Conservation (phyloP, 2,329 filamentous ascomycete genomes). For the Colletotrichum horii region DNA sequence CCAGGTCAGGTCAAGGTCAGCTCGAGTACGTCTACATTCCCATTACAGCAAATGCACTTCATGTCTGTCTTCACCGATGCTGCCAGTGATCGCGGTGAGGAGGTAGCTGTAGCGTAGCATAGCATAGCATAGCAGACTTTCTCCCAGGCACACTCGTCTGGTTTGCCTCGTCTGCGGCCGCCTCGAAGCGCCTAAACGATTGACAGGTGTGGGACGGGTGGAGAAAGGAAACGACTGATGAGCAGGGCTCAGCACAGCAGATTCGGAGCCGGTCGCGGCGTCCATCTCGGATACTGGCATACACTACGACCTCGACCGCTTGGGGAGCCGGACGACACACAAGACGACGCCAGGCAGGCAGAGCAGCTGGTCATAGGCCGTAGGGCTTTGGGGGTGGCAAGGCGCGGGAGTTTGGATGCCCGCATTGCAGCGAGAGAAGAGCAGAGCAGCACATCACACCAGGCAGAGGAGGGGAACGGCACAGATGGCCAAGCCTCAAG, state of each 20-base stretch:
- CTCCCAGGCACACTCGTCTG: neutral
- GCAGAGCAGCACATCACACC: neutral
- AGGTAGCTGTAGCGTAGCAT: neutral
- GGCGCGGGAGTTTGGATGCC: neutral
- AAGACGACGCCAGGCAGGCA: neutral
- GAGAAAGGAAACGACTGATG: neutral
- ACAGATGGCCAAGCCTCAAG: neutral
- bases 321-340: neutral
- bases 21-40: neutral
- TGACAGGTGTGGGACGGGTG: slow-evolving; percentile 12
- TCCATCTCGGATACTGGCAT: neutral
- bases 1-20: neutral
- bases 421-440: neutral
- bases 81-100: neutral
- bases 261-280: neutral
- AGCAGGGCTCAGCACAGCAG: slow-evolving; percentile 11
- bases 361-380: neutral
- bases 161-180: neutral
- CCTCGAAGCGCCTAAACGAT: slow-evolving; percentile 8
- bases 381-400: neutral
- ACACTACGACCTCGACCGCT: neutral
- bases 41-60: neutral
- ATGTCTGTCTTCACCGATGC: neutral
- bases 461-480: neutral
- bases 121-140: neutral